Conservation (phyloP, 1,284 basidiomycete species). For the Termitomyces sp. region DNA sequence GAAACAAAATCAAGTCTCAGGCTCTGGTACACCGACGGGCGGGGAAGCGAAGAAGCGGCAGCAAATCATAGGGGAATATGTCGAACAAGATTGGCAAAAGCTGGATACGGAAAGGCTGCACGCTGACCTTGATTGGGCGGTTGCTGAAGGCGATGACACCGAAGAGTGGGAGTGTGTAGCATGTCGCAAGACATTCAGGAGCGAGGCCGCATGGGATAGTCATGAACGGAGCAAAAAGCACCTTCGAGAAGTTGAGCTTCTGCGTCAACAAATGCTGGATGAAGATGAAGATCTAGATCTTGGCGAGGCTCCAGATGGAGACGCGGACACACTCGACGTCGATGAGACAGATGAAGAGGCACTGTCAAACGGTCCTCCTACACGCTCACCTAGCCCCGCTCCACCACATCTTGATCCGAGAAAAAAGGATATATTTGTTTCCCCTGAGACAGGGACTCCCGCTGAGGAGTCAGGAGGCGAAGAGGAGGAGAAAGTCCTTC, state of each 20-base stretch:
- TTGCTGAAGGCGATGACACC: constrained; percentile 62
- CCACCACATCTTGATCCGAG: background rate
- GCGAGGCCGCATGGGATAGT: constrained; percentile 92
- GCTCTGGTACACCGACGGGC: constrained; percentile 24
- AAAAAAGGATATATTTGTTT: background rate
- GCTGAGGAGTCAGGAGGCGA: constrained; percentile 6
- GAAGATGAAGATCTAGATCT: constrained; percentile 70
- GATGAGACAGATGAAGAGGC: constrained; percentile 9
- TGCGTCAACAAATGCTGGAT: constrained; percentile 70
- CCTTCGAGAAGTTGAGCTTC: constrained; percentile 76
- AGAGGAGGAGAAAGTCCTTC: constrained; percentile 6
- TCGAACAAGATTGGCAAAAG: constrained; percentile 85
- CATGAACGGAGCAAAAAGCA: constrained; percentile 98
- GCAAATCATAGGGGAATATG: constrained; percentile 38
- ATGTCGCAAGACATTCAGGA: constrained; percentile 87
- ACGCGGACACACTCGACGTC: constrained; percentile 16
- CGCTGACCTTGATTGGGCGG: constrained; percentile 65
- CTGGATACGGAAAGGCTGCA: constrained; percentile 39
- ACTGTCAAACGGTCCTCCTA: background rate
- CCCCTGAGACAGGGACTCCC: background rate
- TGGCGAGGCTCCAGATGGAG: constrained; percentile 23
- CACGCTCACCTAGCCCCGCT: constrained; percentile 4
- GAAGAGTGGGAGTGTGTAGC: constrained; percentile 96
- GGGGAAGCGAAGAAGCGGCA: constrained; percentile 19
- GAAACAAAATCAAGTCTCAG: constrained; percentile 28